Percentiles rank a stretch among this genome's conserved stretches.
Evolutionary conservation across 768 basidiomycete genomes (phyloP).

Genomic region (Rhizopogon sp.): DNA sequence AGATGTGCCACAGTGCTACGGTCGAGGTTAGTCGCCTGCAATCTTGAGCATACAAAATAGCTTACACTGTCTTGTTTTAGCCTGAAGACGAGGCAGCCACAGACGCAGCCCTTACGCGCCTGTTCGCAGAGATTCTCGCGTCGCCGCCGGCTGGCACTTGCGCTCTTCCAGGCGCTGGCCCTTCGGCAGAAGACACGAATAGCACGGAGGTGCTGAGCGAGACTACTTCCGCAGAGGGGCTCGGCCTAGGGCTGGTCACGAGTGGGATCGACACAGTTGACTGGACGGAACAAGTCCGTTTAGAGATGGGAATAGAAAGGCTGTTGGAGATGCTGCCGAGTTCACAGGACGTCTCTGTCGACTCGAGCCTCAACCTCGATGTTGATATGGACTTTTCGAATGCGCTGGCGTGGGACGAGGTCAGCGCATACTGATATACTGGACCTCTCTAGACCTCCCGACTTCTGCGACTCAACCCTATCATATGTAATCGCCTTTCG

Average conservation of each 20-base stretch:
- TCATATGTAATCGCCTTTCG: conserved; percentile 10
- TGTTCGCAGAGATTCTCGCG: conserved; percentile 31
- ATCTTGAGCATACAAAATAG: conserved; percentile 15
- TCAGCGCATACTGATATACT: conserved; percentile 20
- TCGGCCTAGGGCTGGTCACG: conserved; percentile 14
- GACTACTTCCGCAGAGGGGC: conserved; percentile 6
- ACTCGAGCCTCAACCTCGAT: conserved; percentile 14
- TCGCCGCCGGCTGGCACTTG: conserved; percentile 27
- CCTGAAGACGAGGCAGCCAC: conserved; percentile 53
- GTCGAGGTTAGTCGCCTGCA: conserved; percentile 30
- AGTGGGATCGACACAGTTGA: conserved; percentile 16
- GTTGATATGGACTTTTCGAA: conserved; percentile 25
- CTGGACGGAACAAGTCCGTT: conserved; percentile 23
- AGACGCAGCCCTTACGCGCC: conserved; percentile 25
- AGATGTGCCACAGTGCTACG: conserved; percentile 12
- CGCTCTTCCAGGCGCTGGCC: conserved; percentile 26
- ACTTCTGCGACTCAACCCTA: conserved; percentile 3
- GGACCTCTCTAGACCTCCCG: background rate
- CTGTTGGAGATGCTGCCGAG: conserved; percentile 49
- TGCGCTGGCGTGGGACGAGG: conserved; percentile 23
- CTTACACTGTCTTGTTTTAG: conserved; percentile 16
- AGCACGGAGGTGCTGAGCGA: conserved; percentile 20
- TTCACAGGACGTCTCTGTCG: conserved; percentile 24
- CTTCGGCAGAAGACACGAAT: conserved; percentile 26
- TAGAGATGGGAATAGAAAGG: conserved; percentile 57